These are phyloP conservation scores for Madurella fahalii DNA, from an alignment of 2,329 filamentous ascomycete genomes.

Conservation along the genomic window DNA sequence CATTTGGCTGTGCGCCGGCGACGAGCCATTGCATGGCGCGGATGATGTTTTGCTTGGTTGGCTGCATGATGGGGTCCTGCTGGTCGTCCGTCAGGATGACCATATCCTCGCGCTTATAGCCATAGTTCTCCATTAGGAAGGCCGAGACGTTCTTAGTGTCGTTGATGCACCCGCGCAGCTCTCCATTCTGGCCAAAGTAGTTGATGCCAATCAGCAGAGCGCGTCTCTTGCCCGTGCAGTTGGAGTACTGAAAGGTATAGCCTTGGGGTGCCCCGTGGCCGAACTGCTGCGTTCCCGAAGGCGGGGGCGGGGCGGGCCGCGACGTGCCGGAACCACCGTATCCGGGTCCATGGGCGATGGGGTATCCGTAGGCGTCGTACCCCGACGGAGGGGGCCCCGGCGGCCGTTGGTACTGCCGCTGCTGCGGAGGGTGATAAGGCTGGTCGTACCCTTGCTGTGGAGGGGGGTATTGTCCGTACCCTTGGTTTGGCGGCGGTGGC, in stretches of 20 bases:
- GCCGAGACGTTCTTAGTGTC: constrained; percentile 72
- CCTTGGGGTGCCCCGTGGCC: constrained; percentile 63
- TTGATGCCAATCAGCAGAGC: constrained; percentile 77
- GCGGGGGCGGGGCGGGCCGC: constrained; percentile 33
- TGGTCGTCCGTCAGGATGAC: constrained; percentile 74
- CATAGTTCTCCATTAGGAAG: constrained; percentile 64
- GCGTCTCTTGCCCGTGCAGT: constrained; percentile 69
- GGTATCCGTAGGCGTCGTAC: constrained; percentile 45
- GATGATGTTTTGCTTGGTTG: constrained; percentile 72
- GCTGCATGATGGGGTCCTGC: constrained; percentile 63
- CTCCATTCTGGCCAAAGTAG: constrained; percentile 69
- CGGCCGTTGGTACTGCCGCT: constrained; percentile 6
- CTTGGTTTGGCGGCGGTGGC: constrained; percentile 8
- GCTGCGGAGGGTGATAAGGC: constrained; percentile 7
- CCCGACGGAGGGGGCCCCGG: constrained; percentile 10
- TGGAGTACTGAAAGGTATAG: constrained; percentile 73
- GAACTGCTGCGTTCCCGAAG: constrained; percentile 52
- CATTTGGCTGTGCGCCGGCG: constrained; percentile 65
- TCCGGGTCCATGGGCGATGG: constrained; percentile 32
- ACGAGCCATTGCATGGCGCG: constrained; percentile 75
- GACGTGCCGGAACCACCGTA: constrained; percentile 29
- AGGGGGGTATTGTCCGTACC: constrained; percentile 11
- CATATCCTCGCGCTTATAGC: constrained; percentile 76
- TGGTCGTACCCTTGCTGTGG: constrained; percentile 15
- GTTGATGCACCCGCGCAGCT: constrained; percentile 75